A percentile compares a stretch with the other conserved stretches of the same genome.
Evolutionary conservation across 1,284 basidiomycete genomes (phyloP).

Genomic region (Cystobasidium pallidum): DNA sequence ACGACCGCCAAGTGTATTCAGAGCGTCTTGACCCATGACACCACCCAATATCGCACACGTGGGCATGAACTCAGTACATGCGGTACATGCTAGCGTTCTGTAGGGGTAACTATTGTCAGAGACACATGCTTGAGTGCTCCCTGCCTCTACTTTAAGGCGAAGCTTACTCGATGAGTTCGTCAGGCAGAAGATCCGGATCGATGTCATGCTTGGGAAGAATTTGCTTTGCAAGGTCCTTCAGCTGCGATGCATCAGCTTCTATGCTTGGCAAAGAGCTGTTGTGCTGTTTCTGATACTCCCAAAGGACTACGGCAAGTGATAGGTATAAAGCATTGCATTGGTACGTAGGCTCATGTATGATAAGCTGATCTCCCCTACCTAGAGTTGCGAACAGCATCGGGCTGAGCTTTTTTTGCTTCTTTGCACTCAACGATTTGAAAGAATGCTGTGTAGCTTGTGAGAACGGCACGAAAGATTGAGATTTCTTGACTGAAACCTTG

Average conservation of each 20-base stretch:
- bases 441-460: slow-evolving; percentile 61
- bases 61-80: slow-evolving; percentile 81
- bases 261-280: slow-evolving; percentile 60
- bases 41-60: slow-evolving; percentile 92
- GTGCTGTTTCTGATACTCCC: slow-evolving; percentile 75
- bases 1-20: slow-evolving; percentile 85
- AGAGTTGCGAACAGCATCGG: slow-evolving; percentile 68
- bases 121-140: too few species aligned
- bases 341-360: neutral
- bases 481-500: slow-evolving; percentile 65
- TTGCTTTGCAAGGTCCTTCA: slow-evolving; percentile 15
- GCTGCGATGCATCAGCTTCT: slow-evolving; percentile 55
- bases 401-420: slow-evolving; percentile 74
- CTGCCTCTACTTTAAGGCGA: too few species aligned
- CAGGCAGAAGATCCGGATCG: slow-evolving; percentile 17
- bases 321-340: slow-evolving; percentile 25
- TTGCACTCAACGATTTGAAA: slow-evolving; percentile 70
- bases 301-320: slow-evolving; percentile 66
- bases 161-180: slow-evolving; percentile 17
- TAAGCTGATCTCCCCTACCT: slow-evolving; percentile 61
- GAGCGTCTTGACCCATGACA: slow-evolving; percentile 88
- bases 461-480: slow-evolving; percentile 69
- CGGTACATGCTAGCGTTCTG: slow-evolving; percentile 69
- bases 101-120: too few species aligned
- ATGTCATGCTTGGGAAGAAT: slow-evolving; percentile 43